Evolutionary conservation across 2,329 filamentous ascomycete genomes (phyloP), one percentile per base, ranked within the genome.

Genomic region (Coleophoma eucalyptorum): DNA sequence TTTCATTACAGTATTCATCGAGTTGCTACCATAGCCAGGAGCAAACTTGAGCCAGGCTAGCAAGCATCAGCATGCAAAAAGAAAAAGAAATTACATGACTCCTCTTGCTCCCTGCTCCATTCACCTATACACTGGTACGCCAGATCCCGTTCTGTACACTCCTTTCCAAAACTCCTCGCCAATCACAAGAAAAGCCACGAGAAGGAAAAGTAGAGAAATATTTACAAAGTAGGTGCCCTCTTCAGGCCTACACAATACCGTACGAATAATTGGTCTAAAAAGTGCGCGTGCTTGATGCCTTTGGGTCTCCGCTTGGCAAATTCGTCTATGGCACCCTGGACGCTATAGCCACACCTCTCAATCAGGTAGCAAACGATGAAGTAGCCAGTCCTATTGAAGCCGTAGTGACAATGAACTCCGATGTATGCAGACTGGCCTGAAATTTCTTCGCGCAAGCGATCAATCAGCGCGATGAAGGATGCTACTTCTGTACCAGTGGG

Each of bases 361-460:
- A 97, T 86, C n/a, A 97, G 74, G 64, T 97, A 97, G 62, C 86
- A 90, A 32, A 90, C 87, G 46, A 97, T 83, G 64, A 97, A 89
- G 67, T 93, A 96, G 0, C 93, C 93, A 0, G 93, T 97, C 19
- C 92, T 81, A 66, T 97, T 97, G 72, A 95, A 97, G 0, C 93
- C 93, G 61, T 97, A 97, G 64, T 97, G 93, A 62, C 93, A 97
- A 66, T 97, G 93, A 0, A 96, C 90, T 2, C 87, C 92, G 47
- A 96, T 80, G 44, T 86, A 72, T 18, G 69, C 67, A 1, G 72
- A 61, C 5, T 69, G 65, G 50, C 66, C 67, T 58, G 67, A 72
- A 2, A 53, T 53, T 49, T 74, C 70, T 70, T 73, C 50, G 67
- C 71, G 42, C 12, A 44, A n/a, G 16, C 26, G 42, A 16, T 44